Base-by-base conservation (phyloP, 78 protist genomes). In the Capsaspora owczarzaki region DNA sequence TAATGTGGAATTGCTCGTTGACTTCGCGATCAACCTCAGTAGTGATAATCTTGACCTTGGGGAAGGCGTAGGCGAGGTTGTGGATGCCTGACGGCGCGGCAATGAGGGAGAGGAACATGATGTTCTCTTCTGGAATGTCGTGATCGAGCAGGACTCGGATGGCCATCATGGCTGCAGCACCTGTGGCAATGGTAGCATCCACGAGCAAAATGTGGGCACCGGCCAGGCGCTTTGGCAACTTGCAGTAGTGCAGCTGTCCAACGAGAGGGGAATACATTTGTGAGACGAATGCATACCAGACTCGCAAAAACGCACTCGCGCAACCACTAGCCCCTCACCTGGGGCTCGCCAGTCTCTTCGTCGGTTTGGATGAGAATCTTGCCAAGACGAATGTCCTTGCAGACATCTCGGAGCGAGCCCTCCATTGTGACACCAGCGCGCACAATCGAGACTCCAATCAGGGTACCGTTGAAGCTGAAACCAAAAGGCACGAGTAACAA, bases 361-460 rank as follows among this genome's bases (percentile, higher is more conserved):
- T 87, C 51, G 5, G 87, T 37, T 72, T 87, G 91, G 79, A 88
- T 88, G 78, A 88, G 82, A 61, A 88, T 74, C 76, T 88, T 83
- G 42, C 91, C 91, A 14, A 88, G 49, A 22, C 80, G 75, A 31
- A 84, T 72, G 70, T 79, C 82, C 29, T 78, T 12, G 61, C 19
- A 33, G 27, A 80, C 43, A 2, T 46, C 81, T 8, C 85, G 76
- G 37, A 84, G 53, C 20, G 86, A 76, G 6, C 8, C 2, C 78
- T 88, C 91, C 88, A 88, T 83, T 19, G 86, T 31, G 60, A 74
- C 85, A 25, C 91, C 91, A 0, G 91, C 91, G 44, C 91, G 82
- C 71, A 88, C 75, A 60, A 88, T 84, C 19, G 87, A 47, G 2
- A 83, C 85, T 37, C 85, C 91, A 38, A 43, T 37, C 78, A 85